Conservation (phyloP, 139 green algal species). For the Tetradesmus obliquus region DNA sequence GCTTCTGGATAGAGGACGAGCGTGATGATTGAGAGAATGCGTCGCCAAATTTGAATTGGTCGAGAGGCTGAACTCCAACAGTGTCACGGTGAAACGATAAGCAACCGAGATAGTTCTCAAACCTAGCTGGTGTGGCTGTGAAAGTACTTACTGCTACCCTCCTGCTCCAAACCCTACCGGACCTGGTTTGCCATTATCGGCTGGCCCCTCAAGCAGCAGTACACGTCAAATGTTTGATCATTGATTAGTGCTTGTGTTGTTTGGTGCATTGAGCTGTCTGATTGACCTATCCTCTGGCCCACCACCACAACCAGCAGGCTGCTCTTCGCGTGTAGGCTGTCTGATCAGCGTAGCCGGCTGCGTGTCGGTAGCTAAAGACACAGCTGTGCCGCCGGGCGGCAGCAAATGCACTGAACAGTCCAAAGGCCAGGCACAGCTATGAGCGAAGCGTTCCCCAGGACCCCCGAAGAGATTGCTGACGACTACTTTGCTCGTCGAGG, state of each 20-base stretch:
- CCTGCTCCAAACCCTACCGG: neutral
- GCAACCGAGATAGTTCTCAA: neutral
- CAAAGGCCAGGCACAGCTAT: neutral
- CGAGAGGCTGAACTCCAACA: neutral
- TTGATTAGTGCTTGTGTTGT: neutral
- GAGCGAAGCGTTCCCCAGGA: conserved; percentile 36
- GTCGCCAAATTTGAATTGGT: neutral
- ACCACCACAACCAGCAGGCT: neutral
- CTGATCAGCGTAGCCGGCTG: neutral
- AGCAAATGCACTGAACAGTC: neutral
- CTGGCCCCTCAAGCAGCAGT: neutral
- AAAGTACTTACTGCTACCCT: neutral
- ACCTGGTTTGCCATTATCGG: neutral
- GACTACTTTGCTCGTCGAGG: conserved; percentile 66
- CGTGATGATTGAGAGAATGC: too few relatives aligned
- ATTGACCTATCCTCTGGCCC: neutral
- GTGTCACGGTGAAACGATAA: neutral
- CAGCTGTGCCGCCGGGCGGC: neutral
- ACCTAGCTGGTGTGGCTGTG: neutral
- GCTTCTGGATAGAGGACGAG: too few relatives aligned
- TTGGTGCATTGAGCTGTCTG: neutral
- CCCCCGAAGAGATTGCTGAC: conserved; percentile 70
- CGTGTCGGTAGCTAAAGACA: neutral
- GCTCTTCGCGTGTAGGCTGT: neutral
- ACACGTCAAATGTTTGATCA: neutral